Evolutionary conservation across 192 early-diverging fungal species (phyloP), one percentile per base, ranked within the genome.

Genomic region (Coemansia sp.): DNA sequence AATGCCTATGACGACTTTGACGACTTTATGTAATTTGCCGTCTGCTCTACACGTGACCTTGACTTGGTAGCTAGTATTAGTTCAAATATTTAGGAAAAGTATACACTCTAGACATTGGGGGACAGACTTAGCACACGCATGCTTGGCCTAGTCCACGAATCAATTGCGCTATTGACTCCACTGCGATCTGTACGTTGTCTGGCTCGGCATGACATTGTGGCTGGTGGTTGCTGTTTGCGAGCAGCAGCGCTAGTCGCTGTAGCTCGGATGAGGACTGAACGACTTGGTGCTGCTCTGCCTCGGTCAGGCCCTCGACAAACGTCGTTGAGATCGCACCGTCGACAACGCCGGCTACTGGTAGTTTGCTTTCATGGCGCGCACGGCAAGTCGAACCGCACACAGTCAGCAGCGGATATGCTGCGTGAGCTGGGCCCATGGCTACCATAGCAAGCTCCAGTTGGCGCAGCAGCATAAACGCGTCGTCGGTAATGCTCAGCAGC

Each of bases 21-120:
- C 53, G 89, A 90, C 58, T 90, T 88, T 62, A 89, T 89, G 85
- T 89, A 83, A 64, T n/a, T 29, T 29, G 27, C 29, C 36, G 20
- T 5, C 33, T n/a, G 33, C 39, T 18, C 47, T 31, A 18, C 20
- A 24, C 5, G 38, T 63, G 36, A 9, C 36, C 53, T 50, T 2
- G 16, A 11, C 50, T 47, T 47, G 18, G 44, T 47, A 31, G 22
- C 29, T 64, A 7, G 3, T 47, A n/a, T 15, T 47, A 4, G 36
- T 38, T 43, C 3, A 50, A 50, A 50, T 50, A 50, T n/a, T n/a
- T 24, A 50, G 24, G 10, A 50, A 22, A 55, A 50, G 9, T 29
- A 11, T 50, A 50, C 5, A 47, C 24, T 24, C 43, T 65, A 22
- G 44, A 18, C 27, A 65, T 69, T 13, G 0, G 27, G 27, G 36